Conservation (phyloP, 2,329 filamentous ascomycete species). For the Colletotrichum spinosum region DNA sequence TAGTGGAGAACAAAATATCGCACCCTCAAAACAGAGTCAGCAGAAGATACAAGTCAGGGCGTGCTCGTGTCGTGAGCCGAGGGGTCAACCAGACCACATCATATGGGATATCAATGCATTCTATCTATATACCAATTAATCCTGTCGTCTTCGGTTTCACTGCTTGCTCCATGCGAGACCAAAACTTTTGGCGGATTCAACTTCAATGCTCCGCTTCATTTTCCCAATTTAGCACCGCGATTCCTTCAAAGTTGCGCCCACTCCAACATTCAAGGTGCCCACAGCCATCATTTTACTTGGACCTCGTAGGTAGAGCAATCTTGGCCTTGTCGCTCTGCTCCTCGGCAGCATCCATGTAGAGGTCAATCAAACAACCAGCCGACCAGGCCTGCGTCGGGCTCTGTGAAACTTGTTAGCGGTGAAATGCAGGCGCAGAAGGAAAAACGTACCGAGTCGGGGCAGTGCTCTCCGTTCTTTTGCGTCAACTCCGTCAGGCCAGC, state of each 20-base stretch:
- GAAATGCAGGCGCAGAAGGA: background rate
- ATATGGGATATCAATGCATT: slow-evolving; percentile 26
- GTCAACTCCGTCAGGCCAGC: slow-evolving; percentile 93
- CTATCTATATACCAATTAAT: slow-evolving; percentile 27
- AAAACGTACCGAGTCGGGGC: slow-evolving; percentile 83
- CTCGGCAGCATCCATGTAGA: slow-evolving; percentile 90
- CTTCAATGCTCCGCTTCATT: background rate
- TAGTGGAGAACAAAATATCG: too few relatives aligned
- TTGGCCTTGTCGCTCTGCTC: slow-evolving; percentile 52
- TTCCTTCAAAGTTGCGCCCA: background rate
- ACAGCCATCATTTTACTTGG: slow-evolving; percentile 20
- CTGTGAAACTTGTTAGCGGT: slow-evolving; percentile 53
- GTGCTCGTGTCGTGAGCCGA: too few relatives aligned
- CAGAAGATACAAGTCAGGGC: too few relatives aligned
- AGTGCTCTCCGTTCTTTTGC: slow-evolving; percentile 87
- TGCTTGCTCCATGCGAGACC: background rate
- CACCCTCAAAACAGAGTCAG: too few relatives aligned
- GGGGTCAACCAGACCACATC: too few relatives aligned
- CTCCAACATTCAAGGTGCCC: background rate
- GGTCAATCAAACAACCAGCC: slow-evolving; percentile 90
- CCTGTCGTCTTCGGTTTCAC: slow-evolving; percentile 7
- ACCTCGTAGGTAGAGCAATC: slow-evolving; percentile 42
- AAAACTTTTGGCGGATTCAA: slow-evolving; percentile 13
- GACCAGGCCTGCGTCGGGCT: slow-evolving; percentile 98
- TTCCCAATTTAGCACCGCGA: background rate